These are phyloP conservation scores for Cryptococcus sp. DNA, from an alignment of 1,284 basidiomycete species.

Conservation along the genomic window DNA sequence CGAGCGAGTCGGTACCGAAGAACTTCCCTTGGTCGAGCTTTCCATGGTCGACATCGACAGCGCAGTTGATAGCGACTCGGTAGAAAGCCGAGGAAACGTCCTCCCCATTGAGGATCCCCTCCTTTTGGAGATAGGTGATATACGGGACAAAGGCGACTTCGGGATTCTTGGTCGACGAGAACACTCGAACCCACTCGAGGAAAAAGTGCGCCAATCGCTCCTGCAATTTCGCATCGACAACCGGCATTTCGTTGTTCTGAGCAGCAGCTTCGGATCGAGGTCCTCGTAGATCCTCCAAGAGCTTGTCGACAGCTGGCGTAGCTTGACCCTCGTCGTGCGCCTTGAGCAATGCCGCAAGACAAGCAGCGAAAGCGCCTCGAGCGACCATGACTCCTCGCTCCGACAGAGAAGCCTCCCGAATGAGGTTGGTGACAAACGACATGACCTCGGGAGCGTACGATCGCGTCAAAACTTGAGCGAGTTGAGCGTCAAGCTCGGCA, in stretches of 20 bases:
- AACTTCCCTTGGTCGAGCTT: conserved; percentile 75
- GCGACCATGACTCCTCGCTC: conserved; percentile 64
- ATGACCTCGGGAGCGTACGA: conserved; percentile 73
- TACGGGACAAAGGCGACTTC: conserved; percentile 98
- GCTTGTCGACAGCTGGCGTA: conserved; percentile 40
- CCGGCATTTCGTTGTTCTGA: conserved; percentile 23
- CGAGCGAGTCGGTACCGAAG: conserved; percentile 92
- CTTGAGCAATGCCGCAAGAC: conserved; percentile 75
- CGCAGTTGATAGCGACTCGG: conserved; percentile 92
- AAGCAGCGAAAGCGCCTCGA: conserved; percentile 71
- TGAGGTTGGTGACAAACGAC: conserved; percentile 75
- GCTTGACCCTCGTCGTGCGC: conserved; percentile 38
- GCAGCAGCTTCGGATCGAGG: conserved; percentile 50
- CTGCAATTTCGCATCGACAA: conserved; percentile 45
- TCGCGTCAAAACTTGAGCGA: conserved; percentile 74
- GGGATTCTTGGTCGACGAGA: conserved; percentile 64
- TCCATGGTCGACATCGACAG: conserved; percentile 87
- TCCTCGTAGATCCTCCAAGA: conserved; percentile 39
- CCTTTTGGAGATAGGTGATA: conserved; percentile 91
- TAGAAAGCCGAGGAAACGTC: conserved; percentile 98
- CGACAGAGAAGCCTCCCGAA: conserved; percentile 76
- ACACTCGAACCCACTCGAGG: conserved; percentile 87
- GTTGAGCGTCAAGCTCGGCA: conserved; percentile 78
- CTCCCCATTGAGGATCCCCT: conserved; percentile 93
- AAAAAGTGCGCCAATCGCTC: conserved; percentile 56